Evolutionary conservation across 2,329 filamentous ascomycete species (phyloP), one percentile per base, ranked within the genome.

Genomic region (Ilyonectria sp.): DNA sequence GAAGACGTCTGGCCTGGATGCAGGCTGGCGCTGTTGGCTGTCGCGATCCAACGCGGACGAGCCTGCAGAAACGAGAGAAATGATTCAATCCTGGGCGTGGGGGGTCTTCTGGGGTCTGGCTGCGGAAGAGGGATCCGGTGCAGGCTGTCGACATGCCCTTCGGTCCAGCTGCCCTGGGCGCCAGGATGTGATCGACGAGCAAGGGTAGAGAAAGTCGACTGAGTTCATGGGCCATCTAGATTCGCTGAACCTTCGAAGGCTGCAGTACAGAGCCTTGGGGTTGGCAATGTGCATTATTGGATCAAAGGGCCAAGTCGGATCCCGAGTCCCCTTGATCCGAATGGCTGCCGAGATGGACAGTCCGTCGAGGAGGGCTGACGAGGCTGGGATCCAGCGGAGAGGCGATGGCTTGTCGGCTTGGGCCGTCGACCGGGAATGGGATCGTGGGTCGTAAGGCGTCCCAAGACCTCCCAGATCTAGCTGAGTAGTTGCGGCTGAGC

Each of bases 81-180:
- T 55, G 40, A 65, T 44, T 37, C 56, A 40, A 58, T 43, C 35
- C 46, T 44, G 43, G 46, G 49, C 60, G 60, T 62, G 60, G 63
- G 63, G 63, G 63, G 58, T 50, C 46, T 54, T 65, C 63, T n/a
- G 53, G 58, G 58, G 57, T 65, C 63, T 52, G 17, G 52, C 56
- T 60, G 63, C 56, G 63, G 63, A 65, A 65, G 46, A 54, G 63
- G 40, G 33, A 57, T 50, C 63, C 63, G 63, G 63, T 52, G 52
- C 63, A 65, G 57, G 40, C 37, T 40, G 57, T 65, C 55, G 57
- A 60, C 46, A 44, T 52, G 52, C 57, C 49, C 50, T 29, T 60
- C 56, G 44, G 46, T 50, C 50, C 57, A 60, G 44, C 52, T 52
- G 57, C 50, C 40, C 47, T 60, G 35, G 46, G 46, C 21, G 43